phyloP scores from a whole-genome alignment of 116 monocot species.

The Trichopus zeylanicus region DNA sequence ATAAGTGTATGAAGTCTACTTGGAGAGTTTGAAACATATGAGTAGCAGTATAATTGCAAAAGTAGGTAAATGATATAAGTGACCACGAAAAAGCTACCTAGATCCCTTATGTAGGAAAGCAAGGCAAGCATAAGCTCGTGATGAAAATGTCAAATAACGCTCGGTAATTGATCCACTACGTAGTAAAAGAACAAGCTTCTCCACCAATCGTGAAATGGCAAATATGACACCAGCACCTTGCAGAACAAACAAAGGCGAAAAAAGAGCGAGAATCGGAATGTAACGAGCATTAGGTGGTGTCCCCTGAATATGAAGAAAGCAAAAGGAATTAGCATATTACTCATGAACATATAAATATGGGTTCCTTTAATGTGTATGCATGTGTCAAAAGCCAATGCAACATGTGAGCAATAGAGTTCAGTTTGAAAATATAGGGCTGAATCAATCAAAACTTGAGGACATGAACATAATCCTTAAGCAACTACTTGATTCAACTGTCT shows the following conservation, averaged over 20 bases:
- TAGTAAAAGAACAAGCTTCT: constrained; percentile 74
- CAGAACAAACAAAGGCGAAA: constrained; percentile 76
- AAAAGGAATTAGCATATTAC: not conserved
- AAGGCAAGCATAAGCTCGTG: constrained; percentile 67
- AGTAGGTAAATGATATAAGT: not conserved
- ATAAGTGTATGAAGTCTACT: constrained; percentile 1
- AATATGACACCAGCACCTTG: constrained; percentile 84
- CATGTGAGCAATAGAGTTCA: not conserved
- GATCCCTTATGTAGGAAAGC: constrained; percentile 93
- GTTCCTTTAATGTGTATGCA: not conserved
- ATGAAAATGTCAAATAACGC: constrained; percentile 60
- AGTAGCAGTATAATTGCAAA: not conserved
- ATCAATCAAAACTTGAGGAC: no score
- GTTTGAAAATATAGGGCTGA: not conserved
- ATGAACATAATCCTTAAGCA: not conserved
- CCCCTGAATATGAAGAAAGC: constrained; percentile 52
- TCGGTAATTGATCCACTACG: constrained; percentile 42
- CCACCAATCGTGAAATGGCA: constrained; percentile 64
- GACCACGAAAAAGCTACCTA: constrained; percentile 42
- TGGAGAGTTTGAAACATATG: not conserved
- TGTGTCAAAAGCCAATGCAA: not conserved
- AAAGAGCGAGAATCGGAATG: constrained; percentile 70
- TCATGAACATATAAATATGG: not conserved
- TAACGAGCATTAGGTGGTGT: constrained; percentile 66
- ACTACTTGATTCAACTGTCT: no score